phyloP scores from a whole-genome alignment of 1,284 basidiomycete species.

The Ustilago esculenta region DNA sequence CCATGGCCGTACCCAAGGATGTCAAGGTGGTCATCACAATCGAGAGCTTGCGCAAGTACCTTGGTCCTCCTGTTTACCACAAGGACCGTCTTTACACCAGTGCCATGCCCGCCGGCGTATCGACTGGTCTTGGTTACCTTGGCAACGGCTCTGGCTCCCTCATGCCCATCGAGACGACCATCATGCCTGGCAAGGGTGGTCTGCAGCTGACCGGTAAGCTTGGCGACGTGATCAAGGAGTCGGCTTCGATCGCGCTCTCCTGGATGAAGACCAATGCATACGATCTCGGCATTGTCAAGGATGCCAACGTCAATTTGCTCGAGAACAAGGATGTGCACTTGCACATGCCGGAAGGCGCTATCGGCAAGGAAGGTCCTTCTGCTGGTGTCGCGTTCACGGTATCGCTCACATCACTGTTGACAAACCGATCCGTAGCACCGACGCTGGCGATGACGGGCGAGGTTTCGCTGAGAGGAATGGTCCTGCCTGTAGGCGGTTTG shows the following conservation, averaged over 20 bases:
- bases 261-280: slow-evolving; percentile 92
- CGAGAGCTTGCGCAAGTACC: slow-evolving; percentile 92
- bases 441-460: slow-evolving; percentile 67
- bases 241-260: slow-evolving; percentile 89
- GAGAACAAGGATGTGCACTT: slow-evolving; percentile 72
- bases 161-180: slow-evolving; percentile 85
- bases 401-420: slow-evolving; percentile 87
- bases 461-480: slow-evolving; percentile 65
- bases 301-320: slow-evolving; percentile 78
- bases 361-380: slow-evolving; percentile 97
- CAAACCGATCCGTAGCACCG: slow-evolving; percentile 52
- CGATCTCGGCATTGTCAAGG: slow-evolving; percentile 79
- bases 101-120: slow-evolving; percentile 86
- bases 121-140: slow-evolving; percentile 91
- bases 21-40: slow-evolving; percentile 84
- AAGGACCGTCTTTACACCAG: slow-evolving; percentile 89
- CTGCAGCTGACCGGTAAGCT: slow-evolving; percentile 95
- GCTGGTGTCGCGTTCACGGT: slow-evolving; percentile 92
- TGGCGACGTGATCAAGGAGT: slow-evolving; percentile 96
- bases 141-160: slow-evolving; percentile 95
- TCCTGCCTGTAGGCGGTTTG: slow-evolving; percentile 64
- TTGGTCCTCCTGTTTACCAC: slow-evolving; percentile 93
- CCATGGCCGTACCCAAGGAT: slow-evolving; percentile 80
- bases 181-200: slow-evolving; percentile 64
- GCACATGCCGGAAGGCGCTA: slow-evolving; percentile 75